Evolutionary conservation across 2,329 filamentous ascomycete species (phyloP).

Genomic region (Aspergillus calidoustus): DNA sequence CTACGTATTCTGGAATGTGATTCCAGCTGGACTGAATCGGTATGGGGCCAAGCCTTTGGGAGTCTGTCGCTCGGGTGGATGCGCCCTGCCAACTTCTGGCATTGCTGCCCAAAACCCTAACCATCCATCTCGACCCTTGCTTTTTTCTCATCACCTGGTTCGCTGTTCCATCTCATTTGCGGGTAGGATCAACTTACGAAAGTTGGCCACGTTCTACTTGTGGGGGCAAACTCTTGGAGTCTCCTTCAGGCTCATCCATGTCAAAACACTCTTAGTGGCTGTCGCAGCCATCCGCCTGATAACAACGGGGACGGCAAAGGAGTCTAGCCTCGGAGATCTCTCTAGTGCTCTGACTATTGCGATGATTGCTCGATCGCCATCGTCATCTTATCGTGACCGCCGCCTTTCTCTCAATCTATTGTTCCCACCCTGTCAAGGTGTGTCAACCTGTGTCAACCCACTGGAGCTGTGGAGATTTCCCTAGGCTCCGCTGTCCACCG

Average conservation of each 20-base stretch:
- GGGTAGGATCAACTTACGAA: constrained; percentile 26
- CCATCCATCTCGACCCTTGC: constrained; percentile 16
- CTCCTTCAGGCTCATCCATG: constrained; percentile 25
- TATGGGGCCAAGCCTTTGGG: constrained; percentile 22
- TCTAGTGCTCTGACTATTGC: constrained; percentile 17
- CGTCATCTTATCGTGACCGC: constrained; percentile 21
- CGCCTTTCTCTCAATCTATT: constrained; percentile 23
- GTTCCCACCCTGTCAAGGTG: constrained; percentile 15
- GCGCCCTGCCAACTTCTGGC: constrained; percentile 26
- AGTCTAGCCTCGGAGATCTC: constrained; percentile 22
- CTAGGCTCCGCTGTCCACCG: constrained; percentile 21
- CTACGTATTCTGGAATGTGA: constrained; percentile 8
- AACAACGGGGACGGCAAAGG: constrained; percentile 17
- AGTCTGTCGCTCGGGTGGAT: constrained; percentile 23
- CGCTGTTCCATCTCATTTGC: constrained; percentile 23
- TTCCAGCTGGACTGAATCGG: constrained; percentile 11
- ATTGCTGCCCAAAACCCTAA: constrained; percentile 33
- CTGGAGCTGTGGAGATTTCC: constrained; percentile 16
- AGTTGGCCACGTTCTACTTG: constrained; percentile 20
- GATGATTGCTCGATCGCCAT: constrained; percentile 20
- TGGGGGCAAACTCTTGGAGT: constrained; percentile 19
- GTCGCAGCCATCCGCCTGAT: constrained; percentile 18
- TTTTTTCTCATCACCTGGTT: constrained; percentile 21
- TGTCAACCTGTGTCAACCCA: constrained; percentile 10
- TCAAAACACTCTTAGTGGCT: constrained; percentile 19